Evolutionary conservation across 2,329 filamentous ascomycete genomes (phyloP).

Genomic region (Dothideomycetes sp.): DNA sequence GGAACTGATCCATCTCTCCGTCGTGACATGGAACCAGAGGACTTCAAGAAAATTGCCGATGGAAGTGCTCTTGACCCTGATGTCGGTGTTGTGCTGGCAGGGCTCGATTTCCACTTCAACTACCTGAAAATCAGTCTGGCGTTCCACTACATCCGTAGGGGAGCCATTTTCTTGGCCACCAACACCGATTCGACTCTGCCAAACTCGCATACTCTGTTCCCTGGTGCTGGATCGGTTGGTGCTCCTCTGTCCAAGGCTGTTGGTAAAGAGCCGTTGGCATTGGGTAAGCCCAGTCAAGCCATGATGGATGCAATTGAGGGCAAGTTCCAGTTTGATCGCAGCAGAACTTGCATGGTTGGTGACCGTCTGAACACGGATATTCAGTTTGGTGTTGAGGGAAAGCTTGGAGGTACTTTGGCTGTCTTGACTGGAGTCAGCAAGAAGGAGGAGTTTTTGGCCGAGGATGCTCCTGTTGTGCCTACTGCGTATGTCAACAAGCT

Average conservation of each 20-base stretch:
- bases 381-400: constrained; percentile 84
- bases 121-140: constrained; percentile 84
- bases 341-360: constrained; percentile 87
- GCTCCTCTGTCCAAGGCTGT: constrained; percentile 61
- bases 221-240: constrained; percentile 77
- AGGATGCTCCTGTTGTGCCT: constrained; percentile 61
- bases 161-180: constrained; percentile 82
- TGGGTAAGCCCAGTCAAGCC: constrained; percentile 93
- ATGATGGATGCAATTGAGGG: constrained; percentile 99
- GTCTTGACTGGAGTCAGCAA: constrained; percentile 85
- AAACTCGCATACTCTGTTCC: constrained; percentile 72
- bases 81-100: constrained; percentile 80
- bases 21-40: constrained; percentile 68
- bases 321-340: constrained; percentile 81
- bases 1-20: constrained; percentile 74
- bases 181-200: constrained; percentile 89
- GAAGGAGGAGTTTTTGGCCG: constrained; percentile 71
- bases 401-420: constrained; percentile 79
- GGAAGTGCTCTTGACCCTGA: constrained; percentile 73
- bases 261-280: constrained; percentile 58
- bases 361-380: constrained; percentile 94
- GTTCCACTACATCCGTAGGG: constrained; percentile 73
- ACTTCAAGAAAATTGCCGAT: constrained; percentile 66
- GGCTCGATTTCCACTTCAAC: constrained; percentile 89
- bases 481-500: constrained; percentile 76